Conservation (phyloP, 192 early-diverging fungal genomes). For the Backusella tuberculispora region DNA sequence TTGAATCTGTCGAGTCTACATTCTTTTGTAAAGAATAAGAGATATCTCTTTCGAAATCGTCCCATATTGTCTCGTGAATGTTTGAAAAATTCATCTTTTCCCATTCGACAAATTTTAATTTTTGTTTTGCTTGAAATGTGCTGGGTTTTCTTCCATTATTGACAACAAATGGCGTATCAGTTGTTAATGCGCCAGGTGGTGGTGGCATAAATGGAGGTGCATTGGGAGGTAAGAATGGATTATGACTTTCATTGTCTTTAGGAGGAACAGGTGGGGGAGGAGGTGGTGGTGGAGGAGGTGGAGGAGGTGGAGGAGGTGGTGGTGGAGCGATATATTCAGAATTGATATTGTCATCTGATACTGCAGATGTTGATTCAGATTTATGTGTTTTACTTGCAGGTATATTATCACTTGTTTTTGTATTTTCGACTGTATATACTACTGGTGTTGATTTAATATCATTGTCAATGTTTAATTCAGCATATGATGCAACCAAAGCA, state of each 20-base stretch:
- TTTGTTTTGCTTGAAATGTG: conserved; percentile 62
- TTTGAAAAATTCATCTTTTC: conserved; percentile 72
- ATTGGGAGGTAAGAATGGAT: conserved; percentile 27
- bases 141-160: conserved; percentile 32
- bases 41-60: conserved; percentile 19
- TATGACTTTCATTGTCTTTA: neutral
- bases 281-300: conserved; percentile 34
- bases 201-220: conserved; percentile 35
- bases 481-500: neutral
- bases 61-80: conserved; percentile 70
- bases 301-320: conserved; percentile 24
- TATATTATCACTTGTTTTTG: neutral
- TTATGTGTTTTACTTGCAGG: neutral
- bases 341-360: too few relatives aligned
- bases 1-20: conserved; percentile 7
- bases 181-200: conserved; percentile 22
- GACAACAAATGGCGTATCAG: neutral
- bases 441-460: neutral
- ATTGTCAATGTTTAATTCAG: neutral
- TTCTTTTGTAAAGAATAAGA: conserved; percentile 11
- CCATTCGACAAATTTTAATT: conserved; percentile 78
- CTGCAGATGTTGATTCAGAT: neutral
- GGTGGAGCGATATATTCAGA: conserved; percentile 29
- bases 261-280: conserved; percentile 33
- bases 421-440: neutral